phyloP scores from a whole-genome alignment of 441 rosid genomes.

The Biscutella laevigata region DNA sequence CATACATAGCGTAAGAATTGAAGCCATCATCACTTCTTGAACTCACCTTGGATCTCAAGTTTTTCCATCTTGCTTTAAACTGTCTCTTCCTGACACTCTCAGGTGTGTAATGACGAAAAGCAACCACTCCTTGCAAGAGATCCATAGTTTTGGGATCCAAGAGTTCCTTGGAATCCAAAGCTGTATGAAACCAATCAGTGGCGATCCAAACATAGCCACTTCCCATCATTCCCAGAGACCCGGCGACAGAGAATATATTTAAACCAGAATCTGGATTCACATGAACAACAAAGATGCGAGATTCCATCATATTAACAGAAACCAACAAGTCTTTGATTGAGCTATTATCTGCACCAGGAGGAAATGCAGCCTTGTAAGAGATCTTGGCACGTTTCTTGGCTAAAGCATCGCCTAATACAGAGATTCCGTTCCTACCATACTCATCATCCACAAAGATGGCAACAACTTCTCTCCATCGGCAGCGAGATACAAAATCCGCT shows the following conservation, averaged over 20 bases:
- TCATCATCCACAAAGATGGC: slow-evolving; percentile 84
- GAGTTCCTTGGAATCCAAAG: slow-evolving; percentile 51
- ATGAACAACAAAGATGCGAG: slow-evolving; percentile 82
- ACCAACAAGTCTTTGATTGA: slow-evolving; percentile 46
- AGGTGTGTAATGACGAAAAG: slow-evolving; percentile 70
- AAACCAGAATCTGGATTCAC: slow-evolving; percentile 84
- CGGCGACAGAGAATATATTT: slow-evolving; percentile 55
- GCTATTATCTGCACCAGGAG: slow-evolving; percentile 42
- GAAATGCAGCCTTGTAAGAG: slow-evolving; percentile 63
- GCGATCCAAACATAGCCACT: slow-evolving; percentile 87
- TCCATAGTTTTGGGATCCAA: slow-evolving; percentile 37
- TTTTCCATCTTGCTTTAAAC: slow-evolving; percentile 50
- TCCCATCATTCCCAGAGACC: slow-evolving; percentile 56
- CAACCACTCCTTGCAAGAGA: slow-evolving; percentile 79
- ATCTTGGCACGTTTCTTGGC: slow-evolving; percentile 63
- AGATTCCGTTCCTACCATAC: slow-evolving; percentile 75
- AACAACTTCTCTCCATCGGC: slow-evolving; percentile 68
- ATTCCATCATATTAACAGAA: slow-evolving; percentile 58
- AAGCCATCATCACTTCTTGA: slow-evolving; percentile 31
- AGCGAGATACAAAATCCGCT: slow-evolving; percentile 54
- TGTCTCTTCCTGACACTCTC: slow-evolving; percentile 44
- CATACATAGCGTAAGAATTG: slow-evolving; percentile 74
- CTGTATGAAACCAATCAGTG: slow-evolving; percentile 85
- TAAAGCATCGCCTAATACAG: slow-evolving; percentile 67
- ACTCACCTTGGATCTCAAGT: slow-evolving; percentile 31